Percentiles rank a stretch among this genome's conserved stretches.
Conservation (phyloP, 495 filamentous ascomycete species). For the Aspergillus diversus region DNA sequence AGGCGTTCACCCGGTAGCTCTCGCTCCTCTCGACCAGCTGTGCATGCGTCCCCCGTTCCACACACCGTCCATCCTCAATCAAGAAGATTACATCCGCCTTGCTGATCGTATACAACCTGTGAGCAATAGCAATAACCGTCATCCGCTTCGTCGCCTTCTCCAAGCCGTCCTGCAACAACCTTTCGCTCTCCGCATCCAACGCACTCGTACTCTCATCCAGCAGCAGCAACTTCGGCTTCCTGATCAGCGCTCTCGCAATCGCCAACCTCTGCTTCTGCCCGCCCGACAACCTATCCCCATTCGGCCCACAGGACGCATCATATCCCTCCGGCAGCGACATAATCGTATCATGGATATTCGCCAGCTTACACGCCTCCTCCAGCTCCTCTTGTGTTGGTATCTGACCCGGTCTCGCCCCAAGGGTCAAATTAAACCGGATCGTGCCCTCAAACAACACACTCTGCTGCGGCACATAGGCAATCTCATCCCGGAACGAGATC, state of each 20-base stretch:
- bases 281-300: conserved; percentile 67
- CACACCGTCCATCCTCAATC: conserved; percentile 66
- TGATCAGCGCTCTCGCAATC: conserved; percentile 75
- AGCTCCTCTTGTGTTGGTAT: conserved; percentile 54
- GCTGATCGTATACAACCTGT: conserved; percentile 74
- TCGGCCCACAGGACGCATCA: conserved; percentile 64
- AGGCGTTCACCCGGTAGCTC: conserved; percentile 60
- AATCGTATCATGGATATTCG: conserved; percentile 64
- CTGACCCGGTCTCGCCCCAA: conserved; percentile 49
- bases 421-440: conserved; percentile 56
- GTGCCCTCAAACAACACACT: conserved; percentile 57
- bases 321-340: conserved; percentile 61
- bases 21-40: conserved; percentile 64
- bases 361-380: conserved; percentile 57
- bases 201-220: conserved; percentile 80
- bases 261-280: conserved; percentile 78
- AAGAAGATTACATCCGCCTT: conserved; percentile 78
- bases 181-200: conserved; percentile 76
- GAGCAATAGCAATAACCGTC: conserved; percentile 79
- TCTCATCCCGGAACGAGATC: conserved; percentile 48
- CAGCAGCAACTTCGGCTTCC: conserved; percentile 69
- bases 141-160: conserved; percentile 68
- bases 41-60: conserved; percentile 70
- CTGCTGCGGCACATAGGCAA: conserved; percentile 60
- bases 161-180: conserved; percentile 69